phyloP scores from a whole-genome alignment of 148 eudicot genomes.

The Chenopodium quinoa region DNA sequence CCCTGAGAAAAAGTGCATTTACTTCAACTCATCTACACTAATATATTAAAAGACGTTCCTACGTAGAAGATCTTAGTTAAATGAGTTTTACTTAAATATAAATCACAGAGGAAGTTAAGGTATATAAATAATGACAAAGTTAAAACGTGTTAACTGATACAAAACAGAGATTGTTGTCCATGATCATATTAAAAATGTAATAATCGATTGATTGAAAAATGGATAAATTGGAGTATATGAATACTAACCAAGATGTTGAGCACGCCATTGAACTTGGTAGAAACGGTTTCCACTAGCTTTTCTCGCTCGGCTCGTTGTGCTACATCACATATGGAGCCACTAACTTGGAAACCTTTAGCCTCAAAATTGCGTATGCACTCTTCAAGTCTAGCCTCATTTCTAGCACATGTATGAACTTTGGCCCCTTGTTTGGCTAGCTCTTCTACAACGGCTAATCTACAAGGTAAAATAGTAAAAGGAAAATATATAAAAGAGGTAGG shows the following conservation, averaged over 20 bases:
- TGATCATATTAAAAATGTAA: no score
- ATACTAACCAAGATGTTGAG: conserved; percentile 38
- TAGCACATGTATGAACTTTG: conserved; percentile 34
- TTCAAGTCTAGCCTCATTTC: conserved; percentile 33
- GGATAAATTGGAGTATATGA: not conserved
- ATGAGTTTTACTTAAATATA: no score
- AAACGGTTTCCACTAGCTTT: conserved; percentile 31
- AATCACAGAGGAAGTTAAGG: no score
- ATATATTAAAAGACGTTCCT: no score
- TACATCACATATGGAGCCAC: conserved; percentile 35
- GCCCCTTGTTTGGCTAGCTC: conserved; percentile 40
- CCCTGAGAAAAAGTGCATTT: no score
- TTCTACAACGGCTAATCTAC: conserved; percentile 38
- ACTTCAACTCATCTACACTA: no score
- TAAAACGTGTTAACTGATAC: no score
- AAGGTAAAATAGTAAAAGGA: not conserved
- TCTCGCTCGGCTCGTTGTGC: conserved; percentile 28
- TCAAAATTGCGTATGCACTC: conserved; percentile 26
- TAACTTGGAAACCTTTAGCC: conserved; percentile 34
- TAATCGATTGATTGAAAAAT: no score
- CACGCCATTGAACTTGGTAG: conserved; percentile 35
- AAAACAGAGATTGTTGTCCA: no score
- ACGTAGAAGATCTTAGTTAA: no score
- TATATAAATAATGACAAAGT: no score
- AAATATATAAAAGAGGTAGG: no score